Base-by-base conservation (phyloP, 495 filamentous ascomycete genomes). In the Stereocaulon alpinum region DNA sequence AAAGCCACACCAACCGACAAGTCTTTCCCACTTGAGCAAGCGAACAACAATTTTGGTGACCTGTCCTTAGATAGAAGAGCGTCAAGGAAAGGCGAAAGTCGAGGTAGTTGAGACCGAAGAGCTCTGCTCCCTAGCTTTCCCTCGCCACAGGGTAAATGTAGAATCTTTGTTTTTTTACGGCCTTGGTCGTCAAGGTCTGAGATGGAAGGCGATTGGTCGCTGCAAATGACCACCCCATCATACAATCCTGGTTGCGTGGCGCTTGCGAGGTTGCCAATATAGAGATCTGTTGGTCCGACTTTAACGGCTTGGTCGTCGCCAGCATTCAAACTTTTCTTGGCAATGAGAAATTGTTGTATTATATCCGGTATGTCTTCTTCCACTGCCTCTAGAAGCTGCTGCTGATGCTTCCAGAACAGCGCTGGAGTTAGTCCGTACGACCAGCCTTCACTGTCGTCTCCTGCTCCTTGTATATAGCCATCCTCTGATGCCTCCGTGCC, bases 381-480 rank as follows among this genome's bases (percentile, higher is more conserved):
- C 0, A 78, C 55, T 0, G 85, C 79, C 0, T 62, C 60, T 10
- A 90, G 64, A 6, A 96, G 69, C 29, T 65, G 32, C 2, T 76
- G 72, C 30, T 71, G 71, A 59, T 92, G 76, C 37, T 69, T 69
- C 92, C 92, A 97, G 70, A 95, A 97, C 4, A 90, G 61, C 2
- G 69, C 71, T 11, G 92, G 80, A 10, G 86, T 92, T 12, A 96
- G 72, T 0, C 87, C 86, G 43, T 80, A 72, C 40, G 89, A 84
- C 93, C 93, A 98, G 42, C 83, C 85, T 72, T 97, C 92, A 20
- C 84, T 88, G 67, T 97, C 92, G 72, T 97, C 92, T 6, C 86
- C 92, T 14, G 91, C 91, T 27, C 93, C 93, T 70, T 96, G 93
- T 61, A 98, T 88, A 67, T 98, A 98, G 29, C 85, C 87, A 4